Evolutionary conservation across 352 stramenopile species (phyloP), one percentile per base, ranked within the genome.

Genomic region (Globisporangium megalacanthum): DNA sequence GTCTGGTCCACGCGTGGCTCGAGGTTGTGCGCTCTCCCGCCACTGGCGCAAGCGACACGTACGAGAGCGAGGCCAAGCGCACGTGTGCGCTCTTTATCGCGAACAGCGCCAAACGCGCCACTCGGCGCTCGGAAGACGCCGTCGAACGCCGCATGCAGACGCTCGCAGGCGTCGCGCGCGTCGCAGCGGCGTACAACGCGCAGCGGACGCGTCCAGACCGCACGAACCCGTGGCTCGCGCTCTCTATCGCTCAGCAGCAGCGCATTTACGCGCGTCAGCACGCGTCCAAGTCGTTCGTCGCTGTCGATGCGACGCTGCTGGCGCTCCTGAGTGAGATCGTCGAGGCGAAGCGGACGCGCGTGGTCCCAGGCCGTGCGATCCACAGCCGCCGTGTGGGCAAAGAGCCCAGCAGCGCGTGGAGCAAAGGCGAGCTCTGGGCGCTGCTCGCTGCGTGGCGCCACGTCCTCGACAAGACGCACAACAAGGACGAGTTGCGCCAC

Each of bases 361-460:
- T 19, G 37, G 39, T 19, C 15, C 13, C 10, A n/a, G 36, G 51
- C 31, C 51, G 10, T 22, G 8, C 51, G 8, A 37, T 45, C 15
- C 37, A n/a, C 51, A 48, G 51, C 37, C 22, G 36, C 51, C 33
- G 20, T 29, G 51, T 15, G 11, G 13, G 8, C 6, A n/a, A 50
- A 50, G 20, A 35, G 17, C 4, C 15, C 19, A n/a, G 39, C 9
- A 50, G 45, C 19, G 45, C 9, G 20, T 50, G 45, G 45, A 50
- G 17, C 8, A 50, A 50, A 17, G 45, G 45, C 45, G 45, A 50
- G 8, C 6, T 19, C 6, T 50, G 45, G 45, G 45, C 22, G 20
- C n/a, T 58, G 2, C 41, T 58, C n/a, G 29, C 10, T 6, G 41
- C 42, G 15, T 58, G 52, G 52, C 52, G 42, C 4, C 39, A 51